Evolutionary conservation across 805 yeast genomes (phyloP).

Genomic region (Wickerhamia fluorescens): DNA sequence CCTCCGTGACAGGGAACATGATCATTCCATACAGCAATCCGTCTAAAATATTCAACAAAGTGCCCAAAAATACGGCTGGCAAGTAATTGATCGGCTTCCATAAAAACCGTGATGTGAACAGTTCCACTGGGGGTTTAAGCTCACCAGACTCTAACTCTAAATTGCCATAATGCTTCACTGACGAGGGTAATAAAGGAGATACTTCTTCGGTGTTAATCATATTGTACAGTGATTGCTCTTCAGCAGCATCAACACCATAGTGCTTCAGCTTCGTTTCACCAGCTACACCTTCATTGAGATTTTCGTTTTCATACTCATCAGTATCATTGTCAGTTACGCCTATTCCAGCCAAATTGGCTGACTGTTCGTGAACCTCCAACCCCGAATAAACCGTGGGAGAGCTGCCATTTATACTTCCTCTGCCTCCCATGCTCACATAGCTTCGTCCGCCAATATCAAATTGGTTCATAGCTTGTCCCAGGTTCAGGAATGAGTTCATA

Average conservation of each 20-base stretch:
- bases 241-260: too few species aligned
- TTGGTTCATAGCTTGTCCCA: conserved; percentile 15
- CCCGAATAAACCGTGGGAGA: conserved; percentile 45
- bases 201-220: too few species aligned
- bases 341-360: conserved; percentile 49
- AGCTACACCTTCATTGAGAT: conserved; percentile 2
- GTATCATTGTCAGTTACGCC: conserved; percentile 39
- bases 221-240: too few species aligned
- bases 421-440: conserved; percentile 27
- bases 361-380: conserved; percentile 46
- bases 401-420: conserved; percentile 17
- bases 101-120: too few species aligned
- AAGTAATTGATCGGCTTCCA: conserved; percentile 40
- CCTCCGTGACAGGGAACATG: conserved; percentile 84
- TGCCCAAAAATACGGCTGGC: conserved; percentile 84
- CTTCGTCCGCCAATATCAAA: conserved; percentile 33
- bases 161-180: too few species aligned
- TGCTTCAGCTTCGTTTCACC: too few species aligned
- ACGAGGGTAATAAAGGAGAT: too few species aligned
- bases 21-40: conserved; percentile 97
- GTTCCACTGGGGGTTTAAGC: too few species aligned
- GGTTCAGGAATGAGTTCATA: conserved; percentile 7
- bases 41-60: conserved; percentile 79
- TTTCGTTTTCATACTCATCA: conserved; percentile 2
- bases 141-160: too few species aligned